Percentiles rank a stretch among this genome's conserved stretches.
Conservation (phyloP, 2,329 filamentous ascomycete genomes). For the Hypoxylon sp. region DNA sequence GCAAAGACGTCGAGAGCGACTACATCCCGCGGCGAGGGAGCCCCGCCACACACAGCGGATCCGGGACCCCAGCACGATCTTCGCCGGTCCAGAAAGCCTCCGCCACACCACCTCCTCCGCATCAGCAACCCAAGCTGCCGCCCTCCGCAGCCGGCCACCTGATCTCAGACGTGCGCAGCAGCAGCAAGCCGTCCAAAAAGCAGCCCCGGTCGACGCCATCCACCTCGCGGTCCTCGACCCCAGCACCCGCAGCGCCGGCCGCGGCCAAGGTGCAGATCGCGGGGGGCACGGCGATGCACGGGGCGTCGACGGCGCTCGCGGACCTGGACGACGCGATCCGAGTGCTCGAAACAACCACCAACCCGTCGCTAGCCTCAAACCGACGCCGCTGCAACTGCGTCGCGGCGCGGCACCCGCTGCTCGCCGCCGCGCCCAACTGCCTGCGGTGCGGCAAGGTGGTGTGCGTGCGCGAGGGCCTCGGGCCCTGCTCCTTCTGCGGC, state of each 20-base stretch:
- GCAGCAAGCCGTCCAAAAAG: too few relatives aligned
- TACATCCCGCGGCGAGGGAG: slow-evolving; percentile 69
- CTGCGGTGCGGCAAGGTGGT: slow-evolving; percentile 92
- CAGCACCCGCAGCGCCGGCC: slow-evolving; percentile 59
- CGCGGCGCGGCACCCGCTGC: slow-evolving; percentile 84
- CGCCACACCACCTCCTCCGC: slow-evolving; percentile 55
- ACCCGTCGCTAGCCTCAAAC: slow-evolving; percentile 69
- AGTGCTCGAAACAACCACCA: slow-evolving; percentile 88
- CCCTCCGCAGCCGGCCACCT: slow-evolving; percentile 78
- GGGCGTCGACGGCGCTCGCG: slow-evolving; percentile 75
- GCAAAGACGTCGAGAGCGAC: slow-evolving; percentile 74
- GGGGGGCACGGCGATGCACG: slow-evolving; percentile 83
- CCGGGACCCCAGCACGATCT: slow-evolving; percentile 52
- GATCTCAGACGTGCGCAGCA: slow-evolving; percentile 75
- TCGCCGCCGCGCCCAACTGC: slow-evolving; percentile 93
- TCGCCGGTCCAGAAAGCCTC: slow-evolving; percentile 59
- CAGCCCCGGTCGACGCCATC: slow-evolving; percentile 64
- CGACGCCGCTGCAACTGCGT: slow-evolving; percentile 82
- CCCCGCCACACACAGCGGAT: slow-evolving; percentile 50
- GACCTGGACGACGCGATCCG: slow-evolving; percentile 84
- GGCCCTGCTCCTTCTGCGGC: slow-evolving; percentile 91
- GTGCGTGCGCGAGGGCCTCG: slow-evolving; percentile 91
- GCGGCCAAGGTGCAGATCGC: slow-evolving; percentile 76
- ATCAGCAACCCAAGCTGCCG: slow-evolving; percentile 63
- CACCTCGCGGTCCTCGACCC: slow-evolving; percentile 61